A percentile compares a stretch with the other conserved stretches of the same genome.
Evolutionary conservation across 805 yeast species (phyloP).

Genomic region (Pichia nanzhaoensis): DNA sequence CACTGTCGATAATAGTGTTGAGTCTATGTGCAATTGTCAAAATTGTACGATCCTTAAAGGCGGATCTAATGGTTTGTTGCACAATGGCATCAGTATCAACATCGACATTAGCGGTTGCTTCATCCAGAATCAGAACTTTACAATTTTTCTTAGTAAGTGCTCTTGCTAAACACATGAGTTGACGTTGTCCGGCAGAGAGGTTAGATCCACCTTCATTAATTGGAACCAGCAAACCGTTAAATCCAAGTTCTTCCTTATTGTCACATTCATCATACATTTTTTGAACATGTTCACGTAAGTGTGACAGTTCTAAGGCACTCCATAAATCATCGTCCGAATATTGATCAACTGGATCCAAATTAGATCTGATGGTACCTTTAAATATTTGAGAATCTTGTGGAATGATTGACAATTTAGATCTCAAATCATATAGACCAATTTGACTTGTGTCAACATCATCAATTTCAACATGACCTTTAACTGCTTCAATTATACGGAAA

Average conservation of each 20-base stretch:
- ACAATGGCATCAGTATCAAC: conserved; percentile 74
- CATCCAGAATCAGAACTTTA: conserved; percentile 66
- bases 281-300: conserved; percentile 59
- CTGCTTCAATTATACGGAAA: conserved; percentile 76
- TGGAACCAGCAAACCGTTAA: conserved; percentile 24
- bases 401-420: conserved; percentile 73
- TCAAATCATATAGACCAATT: conserved; percentile 71
- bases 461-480: conserved; percentile 54
- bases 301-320: conserved; percentile 72
- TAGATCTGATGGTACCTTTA: conserved; percentile 78
- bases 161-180: conserved; percentile 75
- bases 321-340: conserved; percentile 76
- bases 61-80: conserved; percentile 71
- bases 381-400: conserved; percentile 94
- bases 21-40: conserved; percentile 81
- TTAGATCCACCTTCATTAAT: conserved; percentile 44
- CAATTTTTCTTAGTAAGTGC: conserved; percentile 56
- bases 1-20: conserved; percentile 78
- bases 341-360: conserved; percentile 72
- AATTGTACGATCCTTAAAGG: conserved; percentile 70
- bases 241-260: conserved; percentile 35
- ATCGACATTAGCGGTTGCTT: conserved; percentile 87
- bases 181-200: conserved; percentile 83
- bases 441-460: conserved; percentile 61
- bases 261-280: conserved; percentile 41